Evolutionary conservation across 1,284 basidiomycete species (phyloP).

Genomic region (Cutaneotrichosporon arboriforme): DNA sequence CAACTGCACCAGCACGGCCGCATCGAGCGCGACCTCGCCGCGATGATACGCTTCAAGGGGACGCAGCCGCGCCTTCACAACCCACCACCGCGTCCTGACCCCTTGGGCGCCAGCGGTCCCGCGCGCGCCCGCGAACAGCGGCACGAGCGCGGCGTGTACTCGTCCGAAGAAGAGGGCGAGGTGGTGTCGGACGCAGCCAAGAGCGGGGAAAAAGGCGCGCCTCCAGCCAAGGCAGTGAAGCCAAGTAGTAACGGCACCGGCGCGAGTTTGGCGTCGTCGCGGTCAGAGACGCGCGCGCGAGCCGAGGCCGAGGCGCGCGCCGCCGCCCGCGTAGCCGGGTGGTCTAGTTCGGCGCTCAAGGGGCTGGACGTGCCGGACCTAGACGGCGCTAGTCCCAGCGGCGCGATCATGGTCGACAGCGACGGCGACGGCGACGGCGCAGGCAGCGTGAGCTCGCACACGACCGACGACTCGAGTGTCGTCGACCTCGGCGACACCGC

Average conservation of each 20-base stretch:
- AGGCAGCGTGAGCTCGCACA: background rate
- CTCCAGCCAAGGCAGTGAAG: background rate
- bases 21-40: constrained; percentile 1
- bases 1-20: background rate
- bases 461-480: background rate
- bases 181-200: too few relatives aligned
- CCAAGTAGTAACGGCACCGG: background rate
- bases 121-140: background rate
- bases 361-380: background rate
- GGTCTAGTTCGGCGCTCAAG: too few relatives aligned
- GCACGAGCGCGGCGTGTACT: background rate
- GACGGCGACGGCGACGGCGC: background rate
- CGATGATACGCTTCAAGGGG: background rate
- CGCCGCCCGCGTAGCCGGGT: background rate
- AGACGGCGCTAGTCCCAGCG: background rate
- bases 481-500: background rate
- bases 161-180: background rate
- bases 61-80: background rate
- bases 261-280: too few relatives aligned
- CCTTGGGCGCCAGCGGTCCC: background rate
- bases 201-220: background rate
- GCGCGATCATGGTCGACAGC: constrained; percentile 11
- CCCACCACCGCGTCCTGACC: background rate
- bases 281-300: background rate
- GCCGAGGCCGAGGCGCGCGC: background rate